Percentiles rank a stretch among this genome's conserved stretches.
phyloP scores from a whole-genome alignment of 352 stramenopile species.

The Globisporangium spiculum region DNA sequence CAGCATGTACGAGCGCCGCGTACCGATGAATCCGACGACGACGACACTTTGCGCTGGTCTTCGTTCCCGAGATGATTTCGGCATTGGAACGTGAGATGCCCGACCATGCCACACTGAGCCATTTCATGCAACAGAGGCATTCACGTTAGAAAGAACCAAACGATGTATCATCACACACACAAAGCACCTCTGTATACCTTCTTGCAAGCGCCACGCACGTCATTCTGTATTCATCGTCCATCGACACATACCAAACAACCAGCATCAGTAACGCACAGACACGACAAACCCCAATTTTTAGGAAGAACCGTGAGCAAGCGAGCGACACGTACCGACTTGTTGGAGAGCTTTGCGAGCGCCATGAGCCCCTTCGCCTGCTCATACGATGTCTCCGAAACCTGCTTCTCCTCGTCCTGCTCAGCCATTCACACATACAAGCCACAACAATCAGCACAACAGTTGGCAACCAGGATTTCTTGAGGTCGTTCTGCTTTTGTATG shows the following conservation, averaged over 20 bases:
- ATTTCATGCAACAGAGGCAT: not conserved
- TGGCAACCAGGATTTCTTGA: not conserved
- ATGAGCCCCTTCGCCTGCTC: constrained; percentile 93
- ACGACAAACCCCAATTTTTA: no score
- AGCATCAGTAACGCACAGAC: not conserved
- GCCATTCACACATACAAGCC: not conserved
- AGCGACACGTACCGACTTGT: constrained; percentile 72
- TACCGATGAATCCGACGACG: constrained; percentile 26
- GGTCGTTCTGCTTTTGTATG: not conserved
- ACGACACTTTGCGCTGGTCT: constrained; percentile 35
- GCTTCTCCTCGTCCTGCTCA: constrained; percentile 41
- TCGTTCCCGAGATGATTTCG: constrained; percentile 66
- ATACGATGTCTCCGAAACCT: constrained; percentile 66
- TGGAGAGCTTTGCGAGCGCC: constrained; percentile 93
- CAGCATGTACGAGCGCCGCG: not conserved
- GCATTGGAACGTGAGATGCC: constrained; percentile 91
- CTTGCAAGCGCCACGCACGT: constrained; percentile 80
- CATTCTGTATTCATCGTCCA: constrained; percentile 34
- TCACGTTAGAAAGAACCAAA: not conserved
- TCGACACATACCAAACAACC: not conserved
- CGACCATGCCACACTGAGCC: constrained; percentile 81
- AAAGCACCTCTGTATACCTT: constrained; percentile 44
- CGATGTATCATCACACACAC: not conserved
- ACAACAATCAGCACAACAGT: constrained; percentile 1
- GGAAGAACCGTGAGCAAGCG: not conserved